Percentiles rank a stretch among this genome's conserved stretches.
These are phyloP conservation scores for Geotrichum histeridarum DNA, from an alignment of 1,139 yeast genomes.

Conservation along the genomic window DNA sequence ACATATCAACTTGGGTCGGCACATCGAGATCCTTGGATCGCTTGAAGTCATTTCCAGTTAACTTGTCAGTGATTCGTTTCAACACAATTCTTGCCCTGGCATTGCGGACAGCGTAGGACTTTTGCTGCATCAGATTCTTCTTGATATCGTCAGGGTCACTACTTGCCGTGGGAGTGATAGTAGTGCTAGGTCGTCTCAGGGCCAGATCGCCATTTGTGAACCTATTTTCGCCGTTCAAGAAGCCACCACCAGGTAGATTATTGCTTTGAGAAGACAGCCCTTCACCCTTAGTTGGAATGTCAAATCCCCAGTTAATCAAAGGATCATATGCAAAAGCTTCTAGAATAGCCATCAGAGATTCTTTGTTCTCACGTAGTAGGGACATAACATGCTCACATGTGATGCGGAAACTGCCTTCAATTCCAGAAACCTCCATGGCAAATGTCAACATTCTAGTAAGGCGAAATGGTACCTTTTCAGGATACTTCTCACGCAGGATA, in stretches of 20 bases:
- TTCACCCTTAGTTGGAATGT: conserved; percentile 75
- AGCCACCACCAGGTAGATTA: conserved; percentile 11
- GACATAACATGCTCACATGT: conserved; percentile 98
- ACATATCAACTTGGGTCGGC: conserved; percentile 84
- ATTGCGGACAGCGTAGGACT: conserved; percentile 51
- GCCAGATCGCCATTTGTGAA: background rate
- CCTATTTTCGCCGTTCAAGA: conserved; percentile 10
- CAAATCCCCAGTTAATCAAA: conserved; percentile 97
- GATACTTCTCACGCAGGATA: conserved; percentile 89
- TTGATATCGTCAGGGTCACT: conserved; percentile 8
- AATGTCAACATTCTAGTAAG: conserved; percentile 93
- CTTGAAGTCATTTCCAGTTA: conserved; percentile 89
- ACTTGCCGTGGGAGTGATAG: background rate
- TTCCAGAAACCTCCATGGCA: conserved; percentile 99
- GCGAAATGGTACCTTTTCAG: conserved; percentile 97
- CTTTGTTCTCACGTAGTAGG: conserved; percentile 86
- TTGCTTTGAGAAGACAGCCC: conserved; percentile 54
- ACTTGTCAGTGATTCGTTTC: conserved; percentile 83
- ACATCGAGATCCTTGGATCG: conserved; percentile 67
- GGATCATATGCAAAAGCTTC: conserved; percentile 99
- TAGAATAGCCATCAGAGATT: conserved; percentile 93
- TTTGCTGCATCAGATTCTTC: conserved; percentile 49
- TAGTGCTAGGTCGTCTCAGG: conserved; percentile 11
- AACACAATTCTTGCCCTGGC: conserved; percentile 90
- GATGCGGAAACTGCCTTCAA: conserved; percentile 93